A percentile compares a stretch with the other conserved stretches of the same genome.
Evolutionary conservation across 1,284 basidiomycete species (phyloP).

Genomic region (Phlebopus sp.): DNA sequence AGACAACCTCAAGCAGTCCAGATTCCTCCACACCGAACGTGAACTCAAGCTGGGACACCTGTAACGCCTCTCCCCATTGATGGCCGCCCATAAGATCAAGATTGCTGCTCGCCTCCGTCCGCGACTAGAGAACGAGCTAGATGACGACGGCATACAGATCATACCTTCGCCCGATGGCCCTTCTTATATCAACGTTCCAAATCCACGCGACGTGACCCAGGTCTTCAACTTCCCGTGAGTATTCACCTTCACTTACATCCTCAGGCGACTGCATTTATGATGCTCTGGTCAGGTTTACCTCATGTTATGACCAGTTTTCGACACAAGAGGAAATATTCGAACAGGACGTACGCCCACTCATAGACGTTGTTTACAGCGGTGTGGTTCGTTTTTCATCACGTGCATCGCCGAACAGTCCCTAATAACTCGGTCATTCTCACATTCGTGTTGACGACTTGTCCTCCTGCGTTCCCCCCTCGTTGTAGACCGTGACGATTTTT

Average conservation of each 20-base stretch:
- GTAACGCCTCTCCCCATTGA: neutral
- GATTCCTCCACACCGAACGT: too few relatives aligned
- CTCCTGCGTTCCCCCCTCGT: neutral
- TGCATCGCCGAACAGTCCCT: neutral
- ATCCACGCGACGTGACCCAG: conserved; percentile 61
- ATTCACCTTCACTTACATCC: neutral
- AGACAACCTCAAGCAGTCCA: too few relatives aligned
- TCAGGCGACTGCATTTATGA: neutral
- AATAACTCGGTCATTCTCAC: too few relatives aligned
- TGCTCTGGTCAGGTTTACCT: conserved; percentile 50
- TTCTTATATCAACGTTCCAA: conserved; percentile 57
- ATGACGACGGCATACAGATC: conserved; percentile 60
- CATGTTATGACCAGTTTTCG: conserved; percentile 64
- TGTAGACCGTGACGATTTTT: conserved; percentile 74
- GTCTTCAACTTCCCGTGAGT: conserved; percentile 72
- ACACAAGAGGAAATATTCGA: conserved; percentile 70
- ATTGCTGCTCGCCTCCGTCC: conserved; percentile 69
- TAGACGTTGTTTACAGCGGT: conserved; percentile 67
- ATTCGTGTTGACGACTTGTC: neutral
- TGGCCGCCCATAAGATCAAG: conserved; percentile 37
- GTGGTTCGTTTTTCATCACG: conserved; percentile 45
- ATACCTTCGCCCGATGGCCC: conserved; percentile 38
- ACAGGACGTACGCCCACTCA: conserved; percentile 65
- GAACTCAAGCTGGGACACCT: too few relatives aligned
- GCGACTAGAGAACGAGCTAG: conserved; percentile 53